phyloP scores from a whole-genome alignment of 768 basidiomycete genomes.

The Mycena rebaudengoi region DNA sequence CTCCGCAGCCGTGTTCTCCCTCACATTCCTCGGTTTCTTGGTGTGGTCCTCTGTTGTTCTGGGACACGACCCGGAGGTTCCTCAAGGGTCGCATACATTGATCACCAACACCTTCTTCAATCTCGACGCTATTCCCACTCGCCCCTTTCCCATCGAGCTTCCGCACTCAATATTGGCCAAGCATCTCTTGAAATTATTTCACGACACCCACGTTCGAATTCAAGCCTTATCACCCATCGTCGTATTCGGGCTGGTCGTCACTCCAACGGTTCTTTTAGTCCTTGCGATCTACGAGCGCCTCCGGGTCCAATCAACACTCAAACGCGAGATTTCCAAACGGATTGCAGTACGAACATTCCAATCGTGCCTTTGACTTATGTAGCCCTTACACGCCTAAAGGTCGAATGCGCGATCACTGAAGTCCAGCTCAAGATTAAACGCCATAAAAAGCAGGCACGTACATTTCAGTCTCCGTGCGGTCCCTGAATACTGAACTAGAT shows the following conservation, averaged over 20 bases:
- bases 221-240: too few species aligned
- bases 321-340: background rate
- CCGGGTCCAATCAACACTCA: background rate
- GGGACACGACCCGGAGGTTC: background rate
- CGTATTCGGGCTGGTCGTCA: background rate
- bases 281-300: background rate
- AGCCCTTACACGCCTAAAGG: background rate
- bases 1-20: background rate
- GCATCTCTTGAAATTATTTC: background rate
- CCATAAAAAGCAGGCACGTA: background rate
- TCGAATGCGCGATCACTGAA: background rate
- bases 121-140: too few species aligned
- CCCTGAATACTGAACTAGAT: background rate
- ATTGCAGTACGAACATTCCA: background rate
- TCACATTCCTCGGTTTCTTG: background rate
- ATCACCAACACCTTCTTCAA: too few species aligned
- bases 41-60: background rate
- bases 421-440: background rate
- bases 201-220: background rate
- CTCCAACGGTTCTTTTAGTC: background rate
- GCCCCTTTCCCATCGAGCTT: background rate
- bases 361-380: background rate
- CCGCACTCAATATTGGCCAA: background rate
- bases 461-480: background rate
- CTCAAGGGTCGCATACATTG: too few species aligned